Evolutionary conservation across 2,329 filamentous ascomycete species (phyloP).

Genomic region (Verticillium longisporum): DNA sequence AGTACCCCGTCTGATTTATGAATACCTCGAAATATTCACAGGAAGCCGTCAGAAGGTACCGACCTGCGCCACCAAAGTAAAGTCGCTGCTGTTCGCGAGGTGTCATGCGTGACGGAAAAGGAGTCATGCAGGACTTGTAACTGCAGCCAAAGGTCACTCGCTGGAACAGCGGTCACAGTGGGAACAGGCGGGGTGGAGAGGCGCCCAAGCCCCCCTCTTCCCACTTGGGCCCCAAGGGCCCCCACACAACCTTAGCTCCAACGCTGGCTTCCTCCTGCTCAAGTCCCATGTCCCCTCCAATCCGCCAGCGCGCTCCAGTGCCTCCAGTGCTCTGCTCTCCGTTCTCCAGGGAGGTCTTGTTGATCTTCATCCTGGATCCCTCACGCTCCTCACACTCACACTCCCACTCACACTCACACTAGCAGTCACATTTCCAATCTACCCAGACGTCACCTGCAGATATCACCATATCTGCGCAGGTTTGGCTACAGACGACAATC

Average conservation of each 20-base stretch:
- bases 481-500: background rate
- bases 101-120: no score
- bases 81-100: no score
- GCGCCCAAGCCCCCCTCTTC: background rate
- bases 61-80: no score
- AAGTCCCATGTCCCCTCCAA: background rate
- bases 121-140: no score
- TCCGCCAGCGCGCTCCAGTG: background rate
- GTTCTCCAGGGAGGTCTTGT: background rate
- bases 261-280: background rate
- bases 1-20: no score
- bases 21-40: no score
- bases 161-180: background rate
- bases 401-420: background rate
- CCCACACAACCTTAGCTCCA: background rate
- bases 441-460: background rate
- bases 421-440: background rate
- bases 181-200: background rate
- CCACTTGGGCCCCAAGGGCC: no score
- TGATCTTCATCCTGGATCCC: background rate
- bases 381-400: background rate
- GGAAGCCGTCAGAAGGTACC: no score
- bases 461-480: background rate
- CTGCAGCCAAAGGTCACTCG: background rate
- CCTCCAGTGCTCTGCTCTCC: background rate